These are phyloP conservation scores for Elsinoe perseae DNA, from an alignment of 2,329 filamentous ascomycete species.

Conservation along the genomic window DNA sequence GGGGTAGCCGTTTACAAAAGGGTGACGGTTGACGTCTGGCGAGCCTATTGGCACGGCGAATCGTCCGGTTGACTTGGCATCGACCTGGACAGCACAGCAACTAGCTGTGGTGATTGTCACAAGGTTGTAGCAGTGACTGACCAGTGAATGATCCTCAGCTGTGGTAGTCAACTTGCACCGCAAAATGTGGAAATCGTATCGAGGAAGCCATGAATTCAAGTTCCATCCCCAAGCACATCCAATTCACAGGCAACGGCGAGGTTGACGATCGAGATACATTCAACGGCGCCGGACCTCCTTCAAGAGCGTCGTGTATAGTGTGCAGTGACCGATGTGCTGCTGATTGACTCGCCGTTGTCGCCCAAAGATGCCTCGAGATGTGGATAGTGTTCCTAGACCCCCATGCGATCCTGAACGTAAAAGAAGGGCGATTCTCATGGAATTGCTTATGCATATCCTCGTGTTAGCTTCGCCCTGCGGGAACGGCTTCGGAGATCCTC, in stretches of 20 bases:
- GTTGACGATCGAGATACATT: neutral
- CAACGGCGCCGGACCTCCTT: neutral
- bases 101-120: neutral
- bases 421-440: neutral
- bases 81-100: neutral
- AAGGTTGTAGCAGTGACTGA: neutral
- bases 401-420: too few species aligned
- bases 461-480: neutral
- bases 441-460: neutral
- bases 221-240: neutral
- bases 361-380: neutral
- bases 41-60: neutral
- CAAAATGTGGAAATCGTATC: too few species aligned
- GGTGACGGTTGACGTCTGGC: neutral
- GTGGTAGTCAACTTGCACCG: too few species aligned
- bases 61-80: neutral
- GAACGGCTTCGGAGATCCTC: neutral
- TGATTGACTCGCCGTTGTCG: neutral
- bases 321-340: neutral
- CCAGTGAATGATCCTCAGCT: neutral
- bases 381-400: too few species aligned
- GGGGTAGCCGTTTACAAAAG: too few species aligned
- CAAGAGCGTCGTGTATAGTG: neutral
- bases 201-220: too few species aligned
- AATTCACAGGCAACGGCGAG: neutral